These are phyloP conservation scores for Diutina sp. DNA, from an alignment of 1,139 yeast species.

Conservation along the genomic window DNA sequence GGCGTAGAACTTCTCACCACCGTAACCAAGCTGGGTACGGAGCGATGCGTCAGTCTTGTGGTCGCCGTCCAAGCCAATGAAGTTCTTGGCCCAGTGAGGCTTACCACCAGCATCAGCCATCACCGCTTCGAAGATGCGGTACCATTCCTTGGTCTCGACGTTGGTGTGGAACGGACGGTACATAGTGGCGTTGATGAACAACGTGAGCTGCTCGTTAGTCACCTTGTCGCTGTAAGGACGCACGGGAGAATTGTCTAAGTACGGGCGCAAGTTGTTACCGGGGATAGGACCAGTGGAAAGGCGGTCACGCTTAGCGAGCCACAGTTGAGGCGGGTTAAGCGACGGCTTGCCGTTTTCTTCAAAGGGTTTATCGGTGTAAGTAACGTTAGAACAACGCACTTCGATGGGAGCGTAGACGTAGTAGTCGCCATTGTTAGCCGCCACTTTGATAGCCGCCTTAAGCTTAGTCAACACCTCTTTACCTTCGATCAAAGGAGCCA, in stretches of 20 bases:
- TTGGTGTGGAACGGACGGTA: constrained; percentile 79
- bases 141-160: constrained; percentile 75
- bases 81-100: constrained; percentile 99
- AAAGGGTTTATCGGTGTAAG: constrained; percentile 32
- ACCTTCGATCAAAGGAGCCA: constrained; percentile 73
- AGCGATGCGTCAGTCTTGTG: constrained; percentile 26
- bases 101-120: constrained; percentile 74
- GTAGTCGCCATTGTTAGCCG: constrained; percentile 46
- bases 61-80: constrained; percentile 48
- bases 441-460: constrained; percentile 46
- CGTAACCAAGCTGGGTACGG: constrained; percentile 23
- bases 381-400: constrained; percentile 84
- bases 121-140: constrained; percentile 64
- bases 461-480: constrained; percentile 56
- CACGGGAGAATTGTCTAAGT: constrained; percentile 67
- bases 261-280: constrained; percentile 77
- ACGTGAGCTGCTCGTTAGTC: constrained; percentile 68
- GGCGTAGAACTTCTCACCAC: constrained; percentile 46
- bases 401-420: constrained; percentile 94
- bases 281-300: constrained; percentile 58
- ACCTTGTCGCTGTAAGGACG: constrained; percentile 17
- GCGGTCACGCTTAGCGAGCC: constrained; percentile 24
- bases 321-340: constrained; percentile 26
- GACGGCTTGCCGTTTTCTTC: constrained; percentile 32
- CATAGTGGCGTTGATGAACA: constrained; percentile 89